phyloP scores from a whole-genome alignment of 306 rosid genomes.

The Cicer cuneatum region DNA sequence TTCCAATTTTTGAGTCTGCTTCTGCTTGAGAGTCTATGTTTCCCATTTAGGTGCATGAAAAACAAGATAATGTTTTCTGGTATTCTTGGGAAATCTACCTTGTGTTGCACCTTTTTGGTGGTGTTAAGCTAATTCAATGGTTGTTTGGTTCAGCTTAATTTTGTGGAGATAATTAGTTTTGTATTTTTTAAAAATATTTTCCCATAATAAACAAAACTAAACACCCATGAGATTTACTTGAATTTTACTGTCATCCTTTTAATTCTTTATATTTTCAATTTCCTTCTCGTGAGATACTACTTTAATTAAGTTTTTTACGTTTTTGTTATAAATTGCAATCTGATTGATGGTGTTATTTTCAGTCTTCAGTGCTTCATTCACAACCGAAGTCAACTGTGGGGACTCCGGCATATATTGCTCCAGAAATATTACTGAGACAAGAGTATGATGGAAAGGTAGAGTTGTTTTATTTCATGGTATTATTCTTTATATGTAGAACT shows the following conservation, averaged over 20 bases:
- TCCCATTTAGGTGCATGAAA: not conserved
- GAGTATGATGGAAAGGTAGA: constrained; percentile 96
- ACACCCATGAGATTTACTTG: constrained; percentile 10
- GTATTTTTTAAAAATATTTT: not conserved
- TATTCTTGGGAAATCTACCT: constrained; percentile 22
- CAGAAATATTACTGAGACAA: constrained; percentile 84
- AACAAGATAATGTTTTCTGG: not conserved
- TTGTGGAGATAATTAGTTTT: not conserved
- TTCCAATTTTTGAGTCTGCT: constrained; percentile 22
- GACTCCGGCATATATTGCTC: constrained; percentile 98
- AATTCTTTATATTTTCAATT: not conserved
- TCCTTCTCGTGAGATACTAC: constrained; percentile 2
- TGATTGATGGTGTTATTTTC: constrained; percentile 42
- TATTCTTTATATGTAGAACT: constrained; percentile 26
- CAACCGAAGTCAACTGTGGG: constrained; percentile 98
- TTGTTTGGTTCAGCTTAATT: constrained; percentile 17
- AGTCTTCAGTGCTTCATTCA: constrained; percentile 96
- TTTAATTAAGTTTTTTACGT: not conserved
- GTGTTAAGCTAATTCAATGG: not conserved
- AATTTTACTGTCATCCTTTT: constrained; percentile 20
- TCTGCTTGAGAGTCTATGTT: constrained; percentile 8
- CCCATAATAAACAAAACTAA: not conserved
- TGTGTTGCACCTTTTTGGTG: constrained; percentile 20
- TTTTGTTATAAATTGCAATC: constrained; percentile 6
- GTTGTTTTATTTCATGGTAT: constrained; percentile 8